Base-by-base conservation (phyloP, 306 rosid genomes). In the Styphnolobium japonicum region DNA sequence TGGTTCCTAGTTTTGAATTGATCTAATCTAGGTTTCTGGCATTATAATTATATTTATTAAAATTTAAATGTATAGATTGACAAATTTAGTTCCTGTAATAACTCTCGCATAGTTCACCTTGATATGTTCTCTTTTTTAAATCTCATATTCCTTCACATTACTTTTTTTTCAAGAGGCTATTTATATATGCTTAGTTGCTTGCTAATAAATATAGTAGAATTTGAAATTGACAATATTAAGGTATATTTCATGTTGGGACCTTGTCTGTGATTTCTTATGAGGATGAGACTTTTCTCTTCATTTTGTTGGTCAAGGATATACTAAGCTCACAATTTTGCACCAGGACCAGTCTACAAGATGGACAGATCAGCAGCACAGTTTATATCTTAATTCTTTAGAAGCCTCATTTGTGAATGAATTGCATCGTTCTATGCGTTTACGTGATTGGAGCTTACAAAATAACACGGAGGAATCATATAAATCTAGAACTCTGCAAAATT, bases 351-450 rank as follows among this genome's bases (percentile, higher is more conserved):
- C 80, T 9, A 85, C 88, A 51, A 75, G 82, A 75, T 94, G 98
- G 98, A 94, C 98, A 66, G 82, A 94, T 82, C 88, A 94, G 83
- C 82, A 82, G 84, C 98, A 94, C 62, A 82, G 83, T 18, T 83
- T 22, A 84, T 94, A 91, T 85, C 81, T 94, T 82, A 82, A 80
- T 77, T 89, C 92, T 62, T 83, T 94, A 78, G 95, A 94, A 81
- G 86, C 97, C 57, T 91, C 98, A 45, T 94, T 94, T 81, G 90
- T 92, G 62, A 86, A 87, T 52, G 84, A 87, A 43, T 81, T 94
- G 85, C 87, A 88, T 67, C 80, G 6, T 39, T 86, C 90, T 58
- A 75, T 85, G 71, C 66, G 0, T 27, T 80, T 85, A 75, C 81
- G 73, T 51, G 79, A 80, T 74, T 71, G 61, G 84, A 36, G 76